phyloP scores from a whole-genome alignment of 169 alveolate genomes.

The Condylostoma magnum region DNA sequence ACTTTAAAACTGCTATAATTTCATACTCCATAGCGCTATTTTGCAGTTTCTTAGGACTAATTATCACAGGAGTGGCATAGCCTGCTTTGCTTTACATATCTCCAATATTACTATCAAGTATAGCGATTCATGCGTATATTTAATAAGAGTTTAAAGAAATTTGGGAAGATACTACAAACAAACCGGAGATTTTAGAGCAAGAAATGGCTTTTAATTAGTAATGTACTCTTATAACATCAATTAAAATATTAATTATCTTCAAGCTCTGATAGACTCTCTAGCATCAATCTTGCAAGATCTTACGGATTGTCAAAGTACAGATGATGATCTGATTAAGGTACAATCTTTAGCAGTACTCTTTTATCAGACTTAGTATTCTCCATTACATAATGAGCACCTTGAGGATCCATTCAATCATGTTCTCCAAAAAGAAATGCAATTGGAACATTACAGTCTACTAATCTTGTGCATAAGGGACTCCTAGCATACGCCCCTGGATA shows the following conservation, averaged over 20 bases:
- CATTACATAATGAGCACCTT: not conserved
- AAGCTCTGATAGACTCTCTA: not conserved
- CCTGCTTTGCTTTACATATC: constrained; percentile 73
- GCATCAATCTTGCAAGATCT: not conserved
- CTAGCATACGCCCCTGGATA: constrained; percentile 14
- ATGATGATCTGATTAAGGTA: not conserved
- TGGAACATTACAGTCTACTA: constrained; percentile 7
- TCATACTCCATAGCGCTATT: constrained; percentile 46
- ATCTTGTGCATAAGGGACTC: constrained; percentile 12
- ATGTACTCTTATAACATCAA: no score
- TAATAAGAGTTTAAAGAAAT: not conserved
- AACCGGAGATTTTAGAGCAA: no score
- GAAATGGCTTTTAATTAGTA: no score
- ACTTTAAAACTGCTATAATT: constrained; percentile 34
- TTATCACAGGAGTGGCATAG: constrained; percentile 48
- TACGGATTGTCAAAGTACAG: constrained; percentile 30
- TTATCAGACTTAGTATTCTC: not conserved
- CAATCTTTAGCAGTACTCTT: not conserved
- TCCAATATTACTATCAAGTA: constrained; percentile 36
- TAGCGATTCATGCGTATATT: not conserved
- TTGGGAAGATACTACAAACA: no score
- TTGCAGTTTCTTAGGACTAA: constrained; percentile 42
- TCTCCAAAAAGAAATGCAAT: constrained; percentile 6
- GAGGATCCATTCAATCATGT: constrained; percentile 1
- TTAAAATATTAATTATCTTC: no score